Conservation (phyloP, 129 eudicot genomes). For the Tagetes patula region DNA sequence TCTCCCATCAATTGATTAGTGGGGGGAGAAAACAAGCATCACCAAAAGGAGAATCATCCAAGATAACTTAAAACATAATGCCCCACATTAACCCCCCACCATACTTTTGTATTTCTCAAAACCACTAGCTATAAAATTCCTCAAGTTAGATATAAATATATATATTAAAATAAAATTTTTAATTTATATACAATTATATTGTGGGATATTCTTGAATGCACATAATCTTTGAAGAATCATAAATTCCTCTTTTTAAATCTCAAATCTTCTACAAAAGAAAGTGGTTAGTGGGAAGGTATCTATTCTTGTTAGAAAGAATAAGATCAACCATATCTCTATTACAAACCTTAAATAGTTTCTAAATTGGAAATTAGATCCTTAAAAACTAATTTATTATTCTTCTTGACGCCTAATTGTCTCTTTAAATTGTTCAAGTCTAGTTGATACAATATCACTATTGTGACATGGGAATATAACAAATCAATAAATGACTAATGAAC, state of each 20-base stretch:
- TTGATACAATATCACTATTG: too few species aligned
- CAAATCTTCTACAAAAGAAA: conserved; percentile 23
- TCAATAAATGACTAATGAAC: too few species aligned
- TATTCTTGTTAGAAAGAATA: conserved; percentile 4
- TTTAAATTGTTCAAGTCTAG: too few species aligned
- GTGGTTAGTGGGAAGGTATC: conserved; percentile 27
- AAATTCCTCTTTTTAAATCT: conserved; percentile 22
- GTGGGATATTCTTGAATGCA: conserved; percentile 32
- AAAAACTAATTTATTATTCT: too few species aligned
- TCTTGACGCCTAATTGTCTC: too few species aligned
- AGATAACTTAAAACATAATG: conserved; percentile 36
- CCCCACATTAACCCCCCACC: conserved; percentile 28
- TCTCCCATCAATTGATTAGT: conserved; percentile 43
- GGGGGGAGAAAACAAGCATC: conserved; percentile 42
- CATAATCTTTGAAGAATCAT: conserved; percentile 32
- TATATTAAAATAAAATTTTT: too few species aligned
- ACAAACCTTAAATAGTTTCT: background rate
- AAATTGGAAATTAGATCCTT: too few species aligned
- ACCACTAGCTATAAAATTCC: conserved; percentile 8
- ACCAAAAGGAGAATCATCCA: conserved; percentile 41
- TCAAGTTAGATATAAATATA: background rate
- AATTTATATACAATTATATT: background rate
- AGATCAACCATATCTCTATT: background rate
- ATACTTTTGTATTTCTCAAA: conserved; percentile 13
- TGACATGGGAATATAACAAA: too few species aligned